A percentile compares a stretch with the other conserved stretches of the same genome.
Evolutionary conservation across 306 rosid genomes (phyloP).

Genomic region (Ceratonia siliqua): DNA sequence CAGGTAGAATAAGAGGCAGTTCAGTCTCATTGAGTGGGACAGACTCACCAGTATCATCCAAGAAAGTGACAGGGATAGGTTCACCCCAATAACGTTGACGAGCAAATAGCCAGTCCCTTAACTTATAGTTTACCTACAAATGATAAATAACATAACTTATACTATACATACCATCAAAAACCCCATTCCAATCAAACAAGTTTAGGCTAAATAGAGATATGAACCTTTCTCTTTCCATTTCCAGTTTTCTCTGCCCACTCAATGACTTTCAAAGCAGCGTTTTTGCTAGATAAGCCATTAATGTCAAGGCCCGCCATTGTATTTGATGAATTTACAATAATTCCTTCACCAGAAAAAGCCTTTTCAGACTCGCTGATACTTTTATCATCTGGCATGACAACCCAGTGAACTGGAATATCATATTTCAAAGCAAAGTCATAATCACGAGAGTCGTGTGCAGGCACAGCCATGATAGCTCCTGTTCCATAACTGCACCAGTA

Average conservation of each 20-base stretch:
- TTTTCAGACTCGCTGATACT: conserved; percentile 48
- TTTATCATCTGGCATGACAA: conserved; percentile 67
- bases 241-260: conserved; percentile 86
- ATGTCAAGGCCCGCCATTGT: conserved; percentile 64
- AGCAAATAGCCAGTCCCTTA: conserved; percentile 99
- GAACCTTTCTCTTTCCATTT: conserved; percentile 88
- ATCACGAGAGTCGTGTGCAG: conserved; percentile 94
- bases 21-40: conserved; percentile 75
- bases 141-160: conserved; percentile 29
- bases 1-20: conserved; percentile 87
- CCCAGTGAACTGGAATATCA: conserved; percentile 66
- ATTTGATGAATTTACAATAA: conserved; percentile 66
- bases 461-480: conserved; percentile 98
- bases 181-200: conserved; percentile 20
- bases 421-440: conserved; percentile 80
- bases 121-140: conserved; percentile 83
- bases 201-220: conserved; percentile 29
- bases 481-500: conserved; percentile 84
- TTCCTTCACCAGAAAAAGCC: conserved; percentile 82
- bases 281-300: conserved; percentile 77
- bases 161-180: conserved; percentile 21
- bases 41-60: conserved; percentile 71
- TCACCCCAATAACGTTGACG: conserved; percentile 99
- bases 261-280: conserved; percentile 71
- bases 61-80: conserved; percentile 91